A percentile compares a stretch with the other conserved stretches of the same genome.
Evolutionary conservation across 805 yeast species (phyloP).

Genomic region (Brettanomyces bruxellensis): DNA sequence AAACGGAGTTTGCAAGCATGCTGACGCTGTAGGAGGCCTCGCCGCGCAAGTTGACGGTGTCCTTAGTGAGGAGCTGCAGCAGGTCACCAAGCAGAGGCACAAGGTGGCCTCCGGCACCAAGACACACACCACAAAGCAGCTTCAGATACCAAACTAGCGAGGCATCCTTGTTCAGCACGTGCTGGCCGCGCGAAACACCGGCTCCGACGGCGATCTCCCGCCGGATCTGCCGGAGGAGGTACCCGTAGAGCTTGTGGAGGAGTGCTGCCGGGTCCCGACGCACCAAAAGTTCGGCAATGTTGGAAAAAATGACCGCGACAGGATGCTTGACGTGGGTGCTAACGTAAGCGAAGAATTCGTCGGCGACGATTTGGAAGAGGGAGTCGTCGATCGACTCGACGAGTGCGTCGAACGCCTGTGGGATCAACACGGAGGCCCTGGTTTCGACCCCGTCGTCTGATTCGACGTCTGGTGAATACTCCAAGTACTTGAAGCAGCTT

Average conservation of each 20-base stretch:
- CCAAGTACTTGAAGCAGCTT: slow-evolving; percentile 55
- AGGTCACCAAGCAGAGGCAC: slow-evolving; percentile 38
- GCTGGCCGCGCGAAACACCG: slow-evolving; percentile 59
- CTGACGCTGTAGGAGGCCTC: slow-evolving; percentile 55
- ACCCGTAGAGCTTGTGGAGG: slow-evolving; percentile 34
- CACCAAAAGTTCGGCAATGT: slow-evolving; percentile 63
- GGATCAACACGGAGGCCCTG: slow-evolving; percentile 30
- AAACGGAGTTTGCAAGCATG: slow-evolving; percentile 50
- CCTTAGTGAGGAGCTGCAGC: slow-evolving; percentile 35
- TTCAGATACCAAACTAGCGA: slow-evolving; percentile 63
- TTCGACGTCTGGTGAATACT: slow-evolving; percentile 55
- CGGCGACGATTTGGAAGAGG: slow-evolving; percentile 36
- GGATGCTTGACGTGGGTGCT: slow-evolving; percentile 50
- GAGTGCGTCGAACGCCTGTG: slow-evolving; percentile 33
- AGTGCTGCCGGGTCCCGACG: slow-evolving; percentile 48
- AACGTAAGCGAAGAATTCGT: slow-evolving; percentile 46
- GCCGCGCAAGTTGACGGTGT: slow-evolving; percentile 37
- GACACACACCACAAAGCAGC: slow-evolving; percentile 59
- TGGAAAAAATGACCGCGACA: slow-evolving; percentile 59
- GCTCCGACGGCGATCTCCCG: slow-evolving; percentile 79
- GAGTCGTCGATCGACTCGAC: slow-evolving; percentile 55
- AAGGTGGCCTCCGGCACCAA: slow-evolving; percentile 52
- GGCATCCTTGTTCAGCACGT: slow-evolving; percentile 69
- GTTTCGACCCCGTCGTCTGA: slow-evolving; percentile 43
- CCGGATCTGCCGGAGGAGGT: slow-evolving; percentile 43